Conservation (phyloP, 2,329 filamentous ascomycete species). For the Sporothrix curviconia region DNA sequence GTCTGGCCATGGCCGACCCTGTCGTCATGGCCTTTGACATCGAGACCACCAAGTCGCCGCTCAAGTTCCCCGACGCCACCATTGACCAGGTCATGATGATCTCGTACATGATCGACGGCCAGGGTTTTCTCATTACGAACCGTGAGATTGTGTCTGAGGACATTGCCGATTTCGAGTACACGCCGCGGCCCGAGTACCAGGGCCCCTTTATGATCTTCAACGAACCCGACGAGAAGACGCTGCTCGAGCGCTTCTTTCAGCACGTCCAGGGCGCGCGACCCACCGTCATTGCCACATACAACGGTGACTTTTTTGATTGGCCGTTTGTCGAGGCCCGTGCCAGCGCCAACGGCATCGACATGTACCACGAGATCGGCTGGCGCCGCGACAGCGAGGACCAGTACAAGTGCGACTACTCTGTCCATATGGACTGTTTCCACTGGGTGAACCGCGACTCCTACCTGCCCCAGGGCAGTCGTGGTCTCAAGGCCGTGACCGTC, state of each 20-base stretch:
- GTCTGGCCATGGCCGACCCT: conserved; percentile 83
- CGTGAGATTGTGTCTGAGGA: conserved; percentile 96
- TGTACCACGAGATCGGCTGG: conserved; percentile 98
- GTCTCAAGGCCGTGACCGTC: conserved; percentile 93
- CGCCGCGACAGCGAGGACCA: conserved; percentile 92
- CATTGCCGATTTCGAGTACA: conserved; percentile 97
- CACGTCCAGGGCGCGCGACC: conserved; percentile 93
- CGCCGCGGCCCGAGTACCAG: conserved; percentile 90
- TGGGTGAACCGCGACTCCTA: conserved; percentile 99
- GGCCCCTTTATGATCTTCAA: conserved; percentile 98
- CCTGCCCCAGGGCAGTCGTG: conserved; percentile 91
- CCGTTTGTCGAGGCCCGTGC: conserved; percentile 93
- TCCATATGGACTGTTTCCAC: conserved; percentile 97
- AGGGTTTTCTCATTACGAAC: conserved; percentile 96
- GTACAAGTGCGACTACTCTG: conserved; percentile 91
- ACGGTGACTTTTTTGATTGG: conserved; percentile 99
- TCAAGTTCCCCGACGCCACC: conserved; percentile 93
- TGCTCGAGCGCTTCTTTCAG: conserved; percentile 87
- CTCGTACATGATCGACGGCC: conserved; percentile 99
- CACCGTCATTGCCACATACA: conserved; percentile 98
- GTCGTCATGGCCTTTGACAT: conserved; percentile 99
- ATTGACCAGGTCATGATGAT: conserved; percentile 99
- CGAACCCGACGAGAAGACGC: conserved; percentile 81
- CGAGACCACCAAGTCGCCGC: conserved; percentile 87
- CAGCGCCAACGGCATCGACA: conserved; percentile 91